A percentile compares a stretch with the other conserved stretches of the same genome.
Evolutionary conservation across 352 stramenopile genomes (phyloP).

Genomic region (Pythium aristosporum): DNA sequence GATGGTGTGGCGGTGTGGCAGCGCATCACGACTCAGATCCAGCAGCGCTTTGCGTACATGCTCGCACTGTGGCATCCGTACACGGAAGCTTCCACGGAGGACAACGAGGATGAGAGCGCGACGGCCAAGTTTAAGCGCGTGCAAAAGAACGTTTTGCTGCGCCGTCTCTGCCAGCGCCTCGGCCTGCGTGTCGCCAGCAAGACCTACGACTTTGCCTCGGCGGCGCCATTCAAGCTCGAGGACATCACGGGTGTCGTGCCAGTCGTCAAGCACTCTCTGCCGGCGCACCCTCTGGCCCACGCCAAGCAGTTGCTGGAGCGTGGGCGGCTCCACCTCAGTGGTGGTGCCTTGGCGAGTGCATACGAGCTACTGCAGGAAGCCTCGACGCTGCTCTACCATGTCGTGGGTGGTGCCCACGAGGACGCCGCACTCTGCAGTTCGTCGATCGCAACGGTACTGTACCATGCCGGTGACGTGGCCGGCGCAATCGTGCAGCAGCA

Average conservation of each 20-base stretch:
- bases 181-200: slow-evolving; percentile 90
- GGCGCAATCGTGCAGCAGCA: slow-evolving; percentile 89
- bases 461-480: slow-evolving; percentile 88
- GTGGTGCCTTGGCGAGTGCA: slow-evolving; percentile 67
- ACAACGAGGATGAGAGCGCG: slow-evolving; percentile 26
- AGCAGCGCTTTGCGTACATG: slow-evolving; percentile 77
- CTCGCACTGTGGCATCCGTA: slow-evolving; percentile 66
- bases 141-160: slow-evolving; percentile 84
- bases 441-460: slow-evolving; percentile 90
- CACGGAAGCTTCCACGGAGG: slow-evolving; percentile 22
- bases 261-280: slow-evolving; percentile 92
- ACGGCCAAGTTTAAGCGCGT: slow-evolving; percentile 43
- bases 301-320: slow-evolving; percentile 88
- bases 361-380: slow-evolving; percentile 91
- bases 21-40: slow-evolving; percentile 58
- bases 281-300: slow-evolving; percentile 69
- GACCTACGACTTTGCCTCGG: slow-evolving; percentile 81
- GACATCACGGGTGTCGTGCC: slow-evolving; percentile 94
- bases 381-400: slow-evolving; percentile 92
- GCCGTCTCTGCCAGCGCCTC: slow-evolving; percentile 92
- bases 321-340: slow-evolving; percentile 79
- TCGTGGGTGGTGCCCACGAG: slow-evolving; percentile 91
- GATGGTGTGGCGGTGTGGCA: slow-evolving; percentile 54
- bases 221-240: slow-evolving; percentile 82
- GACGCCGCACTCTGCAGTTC: slow-evolving; percentile 92